A percentile compares a stretch with the other conserved stretches of the same genome.
These are phyloP conservation scores for Penicillium griseofulvum DNA, from an alignment of 2,329 filamentous ascomycete genomes.

Conservation along the genomic window DNA sequence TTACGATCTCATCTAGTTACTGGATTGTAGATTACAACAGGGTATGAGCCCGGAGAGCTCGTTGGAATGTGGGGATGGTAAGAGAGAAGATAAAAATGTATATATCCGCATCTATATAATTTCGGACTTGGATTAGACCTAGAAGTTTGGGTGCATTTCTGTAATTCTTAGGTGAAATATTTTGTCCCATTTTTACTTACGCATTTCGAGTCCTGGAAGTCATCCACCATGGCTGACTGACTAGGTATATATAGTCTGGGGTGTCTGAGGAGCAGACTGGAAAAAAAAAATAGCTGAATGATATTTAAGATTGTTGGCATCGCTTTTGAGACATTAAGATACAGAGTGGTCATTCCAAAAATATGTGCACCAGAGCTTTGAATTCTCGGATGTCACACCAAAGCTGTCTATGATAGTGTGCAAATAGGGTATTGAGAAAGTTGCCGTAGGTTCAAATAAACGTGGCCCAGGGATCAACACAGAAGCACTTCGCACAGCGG, in stretches of 20 bases:
- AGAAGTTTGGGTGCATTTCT: too few relatives aligned
- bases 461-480: background rate
- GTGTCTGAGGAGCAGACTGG: background rate
- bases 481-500: background rate
- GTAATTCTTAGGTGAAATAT: too few relatives aligned
- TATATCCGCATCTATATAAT: too few relatives aligned
- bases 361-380: conserved; percentile 1
- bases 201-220: too few relatives aligned
- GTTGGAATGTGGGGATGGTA: too few relatives aligned
- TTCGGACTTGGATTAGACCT: too few relatives aligned
- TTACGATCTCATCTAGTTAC: too few relatives aligned
- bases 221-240: too few relatives aligned
- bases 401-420: background rate
- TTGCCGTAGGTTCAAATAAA: background rate
- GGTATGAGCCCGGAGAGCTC: too few relatives aligned
- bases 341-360: conserved; percentile 2
- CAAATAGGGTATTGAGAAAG: background rate
- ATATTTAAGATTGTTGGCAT: background rate
- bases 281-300: background rate
- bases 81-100: too few relatives aligned
- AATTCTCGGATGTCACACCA: background rate
- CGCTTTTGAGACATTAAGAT: conserved; percentile 6
- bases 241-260: background rate
- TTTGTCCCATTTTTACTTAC: too few relatives aligned
- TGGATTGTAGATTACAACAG: too few relatives aligned